Evolutionary conservation across 306 rosid species (phyloP).

Genomic region (Lupinus albus): DNA sequence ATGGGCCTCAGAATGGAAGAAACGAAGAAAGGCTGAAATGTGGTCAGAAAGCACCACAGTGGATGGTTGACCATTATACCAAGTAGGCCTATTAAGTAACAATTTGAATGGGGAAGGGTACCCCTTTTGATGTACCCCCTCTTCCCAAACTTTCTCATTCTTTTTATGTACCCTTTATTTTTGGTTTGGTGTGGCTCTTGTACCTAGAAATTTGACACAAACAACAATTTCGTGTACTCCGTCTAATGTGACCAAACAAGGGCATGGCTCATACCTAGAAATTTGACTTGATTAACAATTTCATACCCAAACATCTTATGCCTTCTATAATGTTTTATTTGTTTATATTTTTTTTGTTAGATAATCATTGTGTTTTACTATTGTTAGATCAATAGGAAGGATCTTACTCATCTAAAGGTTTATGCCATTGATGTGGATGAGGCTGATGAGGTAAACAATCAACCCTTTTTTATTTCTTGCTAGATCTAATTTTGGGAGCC

Average conservation of each 20-base stretch:
- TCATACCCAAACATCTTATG: not conserved
- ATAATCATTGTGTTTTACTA: slow-evolving; percentile 42
- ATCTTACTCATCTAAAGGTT: slow-evolving; percentile 92
- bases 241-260: not conserved
- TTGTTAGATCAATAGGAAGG: slow-evolving; percentile 66
- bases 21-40: no score
- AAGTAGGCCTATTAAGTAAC: no score
- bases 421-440: slow-evolving; percentile 99
- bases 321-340: slow-evolving; percentile 18
- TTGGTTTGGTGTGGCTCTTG: no score
- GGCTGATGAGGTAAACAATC: slow-evolving; percentile 84
- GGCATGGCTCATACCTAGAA: not conserved
- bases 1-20: no score
- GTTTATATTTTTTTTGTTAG: slow-evolving; percentile 14
- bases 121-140: no score
- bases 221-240: no score
- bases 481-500: slow-evolving; percentile 25
- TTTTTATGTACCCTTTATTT: no score
- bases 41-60: no score
- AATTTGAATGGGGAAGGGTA: no score
- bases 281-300: not conserved
- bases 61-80: no score
- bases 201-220: no score
- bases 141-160: no score
- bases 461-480: slow-evolving; percentile 22